Conservation (phyloP, 2,329 filamentous ascomycete genomes). For the Penicillium expansum region DNA sequence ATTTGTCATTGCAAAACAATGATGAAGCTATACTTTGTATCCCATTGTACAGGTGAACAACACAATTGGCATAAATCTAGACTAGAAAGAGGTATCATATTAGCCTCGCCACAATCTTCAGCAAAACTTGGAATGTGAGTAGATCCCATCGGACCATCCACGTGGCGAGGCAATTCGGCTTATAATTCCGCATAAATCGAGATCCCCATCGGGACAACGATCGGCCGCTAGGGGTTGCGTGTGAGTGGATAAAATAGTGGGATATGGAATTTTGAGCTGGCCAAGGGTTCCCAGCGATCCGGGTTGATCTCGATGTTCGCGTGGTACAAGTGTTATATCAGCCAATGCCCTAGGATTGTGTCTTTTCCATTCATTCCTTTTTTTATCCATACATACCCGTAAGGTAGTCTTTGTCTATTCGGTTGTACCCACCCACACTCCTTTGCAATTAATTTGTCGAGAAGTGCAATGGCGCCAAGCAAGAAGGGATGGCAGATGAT, state of each 20-base stretch:
- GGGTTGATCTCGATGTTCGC: neutral
- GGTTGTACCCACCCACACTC: neutral
- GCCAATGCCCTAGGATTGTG: neutral
- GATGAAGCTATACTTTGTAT: neutral
- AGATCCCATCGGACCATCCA: neutral
- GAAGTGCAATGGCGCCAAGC: slow-evolving; percentile 25
- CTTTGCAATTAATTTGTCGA: neutral
- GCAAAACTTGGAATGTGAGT: neutral
- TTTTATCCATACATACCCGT: no score
- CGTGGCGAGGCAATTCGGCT: neutral
- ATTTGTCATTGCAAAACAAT: neutral
- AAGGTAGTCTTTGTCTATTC: neutral
- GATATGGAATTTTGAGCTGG: neutral
- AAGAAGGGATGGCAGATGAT: slow-evolving; percentile 30
- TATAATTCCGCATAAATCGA: neutral
- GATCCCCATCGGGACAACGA: neutral
- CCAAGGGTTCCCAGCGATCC: neutral
- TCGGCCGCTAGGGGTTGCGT: slow-evolving; percentile 2
- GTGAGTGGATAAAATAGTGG: slow-evolving; percentile 4
- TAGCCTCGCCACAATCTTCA: neutral
- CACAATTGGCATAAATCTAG: neutral
- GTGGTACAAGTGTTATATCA: slow-evolving; percentile 2
- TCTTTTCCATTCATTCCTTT: slow-evolving; percentile 9
- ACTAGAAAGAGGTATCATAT: neutral
- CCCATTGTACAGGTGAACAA: neutral